Evolutionary conservation across 805 yeast genomes (phyloP), one percentile per base, ranked within the genome.

Genomic region (Metschnikowia hibisci): DNA sequence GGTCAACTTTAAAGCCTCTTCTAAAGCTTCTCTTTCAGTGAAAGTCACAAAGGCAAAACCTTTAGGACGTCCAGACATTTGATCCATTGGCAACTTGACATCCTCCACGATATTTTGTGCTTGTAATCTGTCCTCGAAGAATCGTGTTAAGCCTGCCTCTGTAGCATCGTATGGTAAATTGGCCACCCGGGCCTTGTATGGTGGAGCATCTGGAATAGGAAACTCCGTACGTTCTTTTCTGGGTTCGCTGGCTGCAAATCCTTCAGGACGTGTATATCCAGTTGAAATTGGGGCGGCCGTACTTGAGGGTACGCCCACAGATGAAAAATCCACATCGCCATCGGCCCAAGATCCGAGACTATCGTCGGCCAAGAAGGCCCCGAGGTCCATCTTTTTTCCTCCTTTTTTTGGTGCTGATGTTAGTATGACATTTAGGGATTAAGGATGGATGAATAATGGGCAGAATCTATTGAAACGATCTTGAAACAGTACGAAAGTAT

Each of bases 121-220:
- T 53, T 77, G 81, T 56, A 69, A 67, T 51, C 80, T 71, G 46
- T 76, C 78, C 54, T 77, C 82, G 45, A 85, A 76, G 72, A 83
- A 84, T 20, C 75, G 77, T 41, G 63, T 69, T 45, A 85, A 71
- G 41, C 73, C 77, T 29, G 73, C 80, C 64, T 91, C 97, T 36
- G 72, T 64, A 34, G 79, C 77, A 45, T 85, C 90, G 82, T 86
- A 84, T 47, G 96, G 87, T 60, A 93, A 78, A 69, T 90, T 89
- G 61, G 80, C 79, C 53, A 91, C 75, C 62, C 87, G 80, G n/a
- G 96, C 97, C 57, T 86, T 84, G 75, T 67, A 93, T 42, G 99
- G 99, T 14, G 97, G 89, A 41, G 69, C 76, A 56, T 88, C 91
- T 35, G 99, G 99, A 47, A 93, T 75, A 33, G 96, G 96, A 54